phyloP scores from a whole-genome alignment of 1,139 yeast species.

The Petasospora fabianii region DNA sequence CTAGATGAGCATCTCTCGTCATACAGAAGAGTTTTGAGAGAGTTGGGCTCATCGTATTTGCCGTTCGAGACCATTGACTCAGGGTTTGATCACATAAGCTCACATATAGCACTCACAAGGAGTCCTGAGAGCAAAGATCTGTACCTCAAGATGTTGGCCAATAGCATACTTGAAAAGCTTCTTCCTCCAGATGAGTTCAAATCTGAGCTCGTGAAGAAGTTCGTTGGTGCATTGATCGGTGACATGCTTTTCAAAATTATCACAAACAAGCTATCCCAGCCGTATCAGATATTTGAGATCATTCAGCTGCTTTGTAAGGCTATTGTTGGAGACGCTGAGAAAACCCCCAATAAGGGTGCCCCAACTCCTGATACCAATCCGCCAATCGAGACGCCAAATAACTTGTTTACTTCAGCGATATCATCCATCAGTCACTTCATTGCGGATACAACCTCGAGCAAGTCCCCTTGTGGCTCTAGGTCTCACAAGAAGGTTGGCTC shows the following conservation, averaged over 20 bases:
- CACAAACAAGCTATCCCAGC: slow-evolving; percentile 36
- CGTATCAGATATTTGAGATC: slow-evolving; percentile 25
- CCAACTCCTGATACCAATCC: not conserved
- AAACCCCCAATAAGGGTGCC: not conserved
- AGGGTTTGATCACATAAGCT: slow-evolving; percentile 37
- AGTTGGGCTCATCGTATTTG: slow-evolving; percentile 26
- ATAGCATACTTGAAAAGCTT: slow-evolving; percentile 32
- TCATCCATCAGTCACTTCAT: slow-evolving; percentile 15
- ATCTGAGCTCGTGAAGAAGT: slow-evolving; percentile 36
- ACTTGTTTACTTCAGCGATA: slow-evolving; percentile 1
- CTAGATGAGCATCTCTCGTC: slow-evolving; percentile 34
- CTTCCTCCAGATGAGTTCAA: slow-evolving; percentile 38
- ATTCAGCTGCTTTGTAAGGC: slow-evolving; percentile 18
- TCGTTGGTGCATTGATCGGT: slow-evolving; percentile 38
- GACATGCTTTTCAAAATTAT: slow-evolving; percentile 39
- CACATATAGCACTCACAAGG: slow-evolving; percentile 46
- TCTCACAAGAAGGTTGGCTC: slow-evolving; percentile 3
- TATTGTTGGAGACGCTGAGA: slow-evolving; percentile 6
- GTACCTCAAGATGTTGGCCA: slow-evolving; percentile 35
- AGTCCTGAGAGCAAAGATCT: slow-evolving; percentile 25
- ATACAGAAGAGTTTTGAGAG: slow-evolving; percentile 25
- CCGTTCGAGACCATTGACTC: slow-evolving; percentile 31
- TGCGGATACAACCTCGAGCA: slow-evolving; percentile 16
- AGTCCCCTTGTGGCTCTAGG: not conserved
- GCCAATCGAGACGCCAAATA: not conserved